Evolutionary conservation across 352 stramenopile species (phyloP).

Genomic region (Phytophthora colocasiae): DNA sequence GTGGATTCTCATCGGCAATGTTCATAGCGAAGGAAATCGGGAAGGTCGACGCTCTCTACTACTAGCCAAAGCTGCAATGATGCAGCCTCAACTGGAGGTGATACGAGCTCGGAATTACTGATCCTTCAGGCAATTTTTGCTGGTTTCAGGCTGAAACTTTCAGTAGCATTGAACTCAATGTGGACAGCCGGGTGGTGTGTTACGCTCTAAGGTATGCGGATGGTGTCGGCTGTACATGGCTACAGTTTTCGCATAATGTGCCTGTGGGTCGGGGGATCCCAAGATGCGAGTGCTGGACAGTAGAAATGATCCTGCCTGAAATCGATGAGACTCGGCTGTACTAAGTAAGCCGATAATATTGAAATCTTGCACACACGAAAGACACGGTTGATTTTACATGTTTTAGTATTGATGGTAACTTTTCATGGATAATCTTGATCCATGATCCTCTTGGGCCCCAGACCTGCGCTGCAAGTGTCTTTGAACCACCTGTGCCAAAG

Average conservation of each 20-base stretch:
- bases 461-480: no score
- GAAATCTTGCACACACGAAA: no score
- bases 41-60: not conserved
- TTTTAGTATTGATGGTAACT: no score
- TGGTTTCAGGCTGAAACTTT: not conserved
- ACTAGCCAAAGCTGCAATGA: slow-evolving; percentile 10
- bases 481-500: no score
- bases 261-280: slow-evolving; percentile 9
- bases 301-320: no score
- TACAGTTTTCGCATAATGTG: slow-evolving; percentile 17
- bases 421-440: no score
- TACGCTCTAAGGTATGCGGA: slow-evolving; percentile 3
- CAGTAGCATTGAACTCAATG: slow-evolving; percentile 12
- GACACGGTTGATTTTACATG: no score
- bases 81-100: not conserved
- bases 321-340: no score
- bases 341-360: no score
- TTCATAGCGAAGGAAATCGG: slow-evolving; percentile 4
- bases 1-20: not conserved
- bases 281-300: slow-evolving; percentile 4
- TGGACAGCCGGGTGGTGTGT: slow-evolving; percentile 22
- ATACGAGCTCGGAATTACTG: slow-evolving; percentile 13
- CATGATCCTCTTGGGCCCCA: no score
- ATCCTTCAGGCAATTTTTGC: slow-evolving; percentile 23
- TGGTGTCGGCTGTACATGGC: slow-evolving; percentile 4